Percentiles rank a stretch among this genome's conserved stretches.
These are phyloP conservation scores for Dryas octopetala DNA, from an alignment of 306 rosid genomes.

Conservation along the genomic window DNA sequence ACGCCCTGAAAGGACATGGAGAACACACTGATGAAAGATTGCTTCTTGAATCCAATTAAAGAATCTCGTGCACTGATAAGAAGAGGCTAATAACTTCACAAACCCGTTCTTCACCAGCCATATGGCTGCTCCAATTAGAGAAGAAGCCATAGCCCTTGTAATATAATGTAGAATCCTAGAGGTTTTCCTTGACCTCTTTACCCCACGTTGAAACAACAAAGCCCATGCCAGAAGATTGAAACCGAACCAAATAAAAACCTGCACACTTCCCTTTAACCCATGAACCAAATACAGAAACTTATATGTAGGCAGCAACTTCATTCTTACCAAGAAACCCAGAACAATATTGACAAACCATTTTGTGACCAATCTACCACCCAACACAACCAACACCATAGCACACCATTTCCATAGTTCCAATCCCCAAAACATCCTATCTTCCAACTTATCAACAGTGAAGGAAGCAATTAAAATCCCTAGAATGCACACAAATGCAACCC, in stretches of 20 bases:
- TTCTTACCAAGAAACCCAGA: constrained; percentile 62
- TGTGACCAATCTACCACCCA: constrained; percentile 67
- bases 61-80: constrained; percentile 69
- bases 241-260: constrained; percentile 63
- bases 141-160: constrained; percentile 61
- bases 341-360: constrained; percentile 54
- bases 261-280: constrained; percentile 72
- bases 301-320: constrained; percentile 63
- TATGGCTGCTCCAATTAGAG: constrained; percentile 58
- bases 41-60: constrained; percentile 88
- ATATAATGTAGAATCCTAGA: constrained; percentile 44
- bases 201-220: constrained; percentile 48
- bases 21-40: constrained; percentile 73
- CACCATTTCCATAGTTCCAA: constrained; percentile 71
- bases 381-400: constrained; percentile 56
- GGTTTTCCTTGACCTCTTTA: constrained; percentile 38
- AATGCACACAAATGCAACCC: constrained; percentile 44
- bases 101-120: constrained; percentile 65
- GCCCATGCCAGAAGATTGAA: constrained; percentile 70
- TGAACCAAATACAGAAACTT: constrained; percentile 82
- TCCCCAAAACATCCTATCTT: constrained; percentile 42
- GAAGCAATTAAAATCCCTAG: constrained; percentile 46
- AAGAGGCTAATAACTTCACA: constrained; percentile 63
- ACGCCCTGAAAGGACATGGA: constrained; percentile 70
- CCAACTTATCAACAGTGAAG: constrained; percentile 37